Base-by-base conservation (phyloP, 257 asterid species). In the Jacaranda copaia region DNA sequence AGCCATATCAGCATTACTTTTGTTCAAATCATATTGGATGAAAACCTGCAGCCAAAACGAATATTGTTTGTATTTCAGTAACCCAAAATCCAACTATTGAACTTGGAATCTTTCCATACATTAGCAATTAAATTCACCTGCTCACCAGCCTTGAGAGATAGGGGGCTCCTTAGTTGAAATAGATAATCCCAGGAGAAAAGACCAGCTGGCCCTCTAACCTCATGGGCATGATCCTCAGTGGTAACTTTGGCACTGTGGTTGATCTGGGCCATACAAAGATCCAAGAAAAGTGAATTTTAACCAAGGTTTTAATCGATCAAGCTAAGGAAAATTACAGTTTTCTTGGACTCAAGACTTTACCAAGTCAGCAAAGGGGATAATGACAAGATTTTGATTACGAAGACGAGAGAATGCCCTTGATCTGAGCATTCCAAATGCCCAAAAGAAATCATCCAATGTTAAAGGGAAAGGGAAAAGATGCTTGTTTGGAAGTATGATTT, bases 391-490 rank as follows among this genome's bases (percentile, higher is more conserved):
- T 73, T 91, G 97, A 73, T 86, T 93, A 35, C 93, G 94, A 63
- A 85, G 88, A 39, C 96, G 81, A 9, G 99, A 90, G 85, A 93
- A 96, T 1, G 98, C 97, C 84, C 97, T 90, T 45, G 99, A 93
- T 88, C 98, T 89, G 66, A 95, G 96, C 49, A 95, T 88, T 52
- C 97, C 99, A 84, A 93, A 95, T 81, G 96, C 99, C 99, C 99
- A 96, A 42, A 90, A 85, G 90, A 96, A 96, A 82, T 93, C 97
- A 61, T 96, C 96, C 85, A 85, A 18, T 57, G 98, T 89, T 65
- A 91, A 57, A 32, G 93, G 66, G 68, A 77, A 88, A 45, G 97
- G 97, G 86, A 96, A 96, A 39, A 96, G 91, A 82, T 84, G 66
- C 88, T 88, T 87, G 89, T 93, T 96, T 51, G 93, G 89, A 57